A percentile compares a stretch with the other conserved stretches of the same genome.
Evolutionary conservation across 495 filamentous ascomycete species (phyloP).

Genomic region (Schizothecium vesticola): DNA sequence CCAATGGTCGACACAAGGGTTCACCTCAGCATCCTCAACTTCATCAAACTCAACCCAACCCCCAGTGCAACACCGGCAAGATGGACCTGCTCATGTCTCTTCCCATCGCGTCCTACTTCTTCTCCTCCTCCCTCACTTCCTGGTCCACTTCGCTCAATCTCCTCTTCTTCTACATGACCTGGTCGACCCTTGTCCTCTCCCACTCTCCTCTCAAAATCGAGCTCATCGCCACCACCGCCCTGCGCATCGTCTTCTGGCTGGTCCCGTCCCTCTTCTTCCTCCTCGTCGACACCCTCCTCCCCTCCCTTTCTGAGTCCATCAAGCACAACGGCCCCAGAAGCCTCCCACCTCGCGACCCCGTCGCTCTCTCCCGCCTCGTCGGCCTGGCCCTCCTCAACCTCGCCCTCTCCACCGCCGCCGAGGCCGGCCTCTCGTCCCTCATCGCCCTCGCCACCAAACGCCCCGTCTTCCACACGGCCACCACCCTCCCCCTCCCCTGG

Average conservation of each 20-base stretch:
- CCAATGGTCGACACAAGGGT: neutral
- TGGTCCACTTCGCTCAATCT: slow-evolving; percentile 79
- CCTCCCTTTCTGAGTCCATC: slow-evolving; percentile 57
- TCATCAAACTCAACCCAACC: neutral
- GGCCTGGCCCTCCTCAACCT: slow-evolving; percentile 63
- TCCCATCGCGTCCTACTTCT: slow-evolving; percentile 64
- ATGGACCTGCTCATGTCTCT: slow-evolving; percentile 65
- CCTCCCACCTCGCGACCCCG: slow-evolving; percentile 54
- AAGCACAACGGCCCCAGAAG: slow-evolving; percentile 64
- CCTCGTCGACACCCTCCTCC: slow-evolving; percentile 63
- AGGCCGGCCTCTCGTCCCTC: slow-evolving; percentile 46
- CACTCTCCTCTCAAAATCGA: slow-evolving; percentile 74
- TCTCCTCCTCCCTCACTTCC: slow-evolving; percentile 45
- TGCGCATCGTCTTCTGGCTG: slow-evolving; percentile 68
- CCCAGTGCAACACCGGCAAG: slow-evolving; percentile 11
- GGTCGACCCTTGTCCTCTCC: slow-evolving; percentile 75
- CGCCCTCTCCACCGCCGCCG: slow-evolving; percentile 48
- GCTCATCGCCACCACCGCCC: slow-evolving; percentile 58
- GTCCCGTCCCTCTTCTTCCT: slow-evolving; percentile 70
- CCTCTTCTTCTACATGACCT: slow-evolving; percentile 86
- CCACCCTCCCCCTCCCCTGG: slow-evolving; percentile 43
- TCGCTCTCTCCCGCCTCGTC: slow-evolving; percentile 34
- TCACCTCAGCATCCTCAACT: neutral
- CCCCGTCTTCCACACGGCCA: slow-evolving; percentile 41
- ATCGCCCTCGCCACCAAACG: slow-evolving; percentile 22